Evolutionary conservation across 495 filamentous ascomycete genomes (phyloP), one percentile per base, ranked within the genome.

Genomic region (Hypoxylon rickii): DNA sequence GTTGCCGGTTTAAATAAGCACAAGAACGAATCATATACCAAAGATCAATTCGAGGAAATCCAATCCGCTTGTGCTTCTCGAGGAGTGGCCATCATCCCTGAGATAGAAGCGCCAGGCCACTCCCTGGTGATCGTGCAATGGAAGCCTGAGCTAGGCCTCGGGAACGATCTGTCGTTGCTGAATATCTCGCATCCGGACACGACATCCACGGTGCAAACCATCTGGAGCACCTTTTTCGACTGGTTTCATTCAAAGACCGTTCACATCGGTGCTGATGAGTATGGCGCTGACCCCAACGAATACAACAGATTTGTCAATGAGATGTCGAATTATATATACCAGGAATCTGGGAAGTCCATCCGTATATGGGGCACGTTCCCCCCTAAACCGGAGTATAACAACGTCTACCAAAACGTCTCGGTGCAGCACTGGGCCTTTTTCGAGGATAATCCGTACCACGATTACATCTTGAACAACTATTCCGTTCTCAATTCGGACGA

Each of bases 351-450:
- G 33, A 80, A 80, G 52, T 54, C 58, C 0, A 73, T 75, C 36
- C 75, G 78, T 3, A 80, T 82, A 36, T 82, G 79, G 79, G 79
- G 78, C 18, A 81, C 77, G 0, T 81, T 79, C 46, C 73, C 73
- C 0, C 79, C 78, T 7, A 56, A 58, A 3, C 47, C 57, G 5
- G 62, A 72, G 22, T 73, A 70, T 16, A 78, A 59, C 12, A 77
- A 79, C 51, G 63, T 82, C 24, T 57, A 73, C 41, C 68, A 48
- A 6, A 72, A 76, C 16, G 71, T 82, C 19, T 76, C 73, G 21
- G 39, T 67, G 17, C 64, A 70, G 24, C 61, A 67, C 21, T 69
- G 66, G 78, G 73, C 74, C 15, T 75, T 65, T 46, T 75, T 72
- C 26, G 77, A 76, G 36, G 77, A 77, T 33, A 64, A 76, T 42